Evolutionary conservation across 345 rosid genomes (phyloP).

Genomic region (Psidium guajava): DNA sequence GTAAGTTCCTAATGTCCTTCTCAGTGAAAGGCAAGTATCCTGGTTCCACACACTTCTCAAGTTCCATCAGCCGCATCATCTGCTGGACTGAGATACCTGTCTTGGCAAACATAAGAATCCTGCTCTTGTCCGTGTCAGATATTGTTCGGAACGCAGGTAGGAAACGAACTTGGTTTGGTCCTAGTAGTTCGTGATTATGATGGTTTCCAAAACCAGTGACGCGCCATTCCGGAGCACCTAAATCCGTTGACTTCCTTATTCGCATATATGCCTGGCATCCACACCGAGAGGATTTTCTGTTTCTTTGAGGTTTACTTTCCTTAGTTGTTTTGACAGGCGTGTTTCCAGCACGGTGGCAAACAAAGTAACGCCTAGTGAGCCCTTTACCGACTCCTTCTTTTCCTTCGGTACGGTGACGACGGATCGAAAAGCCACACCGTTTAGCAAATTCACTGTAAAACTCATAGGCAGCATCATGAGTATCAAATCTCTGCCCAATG

Average conservation of each 20-base stretch:
- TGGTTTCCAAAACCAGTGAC: conserved; percentile 84
- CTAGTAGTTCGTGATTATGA: conserved; percentile 86
- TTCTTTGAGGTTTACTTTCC: conserved; percentile 78
- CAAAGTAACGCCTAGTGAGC: conserved; percentile 90
- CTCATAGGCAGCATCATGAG: conserved; percentile 90
- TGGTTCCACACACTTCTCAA: conserved; percentile 92
- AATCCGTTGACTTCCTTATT: conserved; percentile 65
- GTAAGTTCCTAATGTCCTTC: conserved; percentile 93
- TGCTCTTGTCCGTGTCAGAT: conserved; percentile 80
- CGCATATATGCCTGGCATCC: conserved; percentile 91
- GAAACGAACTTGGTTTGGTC: conserved; percentile 88
- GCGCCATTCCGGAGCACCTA: conserved; percentile 84
- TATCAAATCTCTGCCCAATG: conserved; percentile 70
- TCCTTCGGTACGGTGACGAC: conserved; percentile 94
- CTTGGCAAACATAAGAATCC: conserved; percentile 94
- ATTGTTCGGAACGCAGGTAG: conserved; percentile 95
- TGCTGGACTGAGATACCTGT: conserved; percentile 96
- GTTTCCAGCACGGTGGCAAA: conserved; percentile 95
- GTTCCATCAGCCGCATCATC: conserved; percentile 99
- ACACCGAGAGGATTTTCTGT: conserved; percentile 82
- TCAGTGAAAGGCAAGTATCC: conserved; percentile 92
- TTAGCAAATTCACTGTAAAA: conserved; percentile 81
- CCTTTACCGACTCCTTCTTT: conserved; percentile 97
- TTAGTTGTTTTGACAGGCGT: conserved; percentile 69
- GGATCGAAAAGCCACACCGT: conserved; percentile 84